phyloP scores from a whole-genome alignment of 768 basidiomycete species.

The Filobasidium floriforme region DNA sequence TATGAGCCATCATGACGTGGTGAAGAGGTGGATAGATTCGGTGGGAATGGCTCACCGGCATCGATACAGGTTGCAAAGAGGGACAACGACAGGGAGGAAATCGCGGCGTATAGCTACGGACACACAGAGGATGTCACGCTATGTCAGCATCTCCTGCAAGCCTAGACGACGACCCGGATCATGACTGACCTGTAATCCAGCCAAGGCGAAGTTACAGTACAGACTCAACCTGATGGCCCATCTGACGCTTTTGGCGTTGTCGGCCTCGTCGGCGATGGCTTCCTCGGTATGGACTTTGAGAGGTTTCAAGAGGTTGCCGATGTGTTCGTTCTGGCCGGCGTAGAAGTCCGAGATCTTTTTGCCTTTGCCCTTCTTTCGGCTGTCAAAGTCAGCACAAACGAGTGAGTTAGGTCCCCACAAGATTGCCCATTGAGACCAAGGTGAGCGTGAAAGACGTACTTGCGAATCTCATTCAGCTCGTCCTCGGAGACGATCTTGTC shows the following conservation, averaged over 20 bases:
- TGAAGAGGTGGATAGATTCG: too few relatives aligned
- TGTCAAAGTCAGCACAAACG: background rate
- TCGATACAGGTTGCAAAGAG: slow-evolving; percentile 85
- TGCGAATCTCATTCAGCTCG: slow-evolving; percentile 33
- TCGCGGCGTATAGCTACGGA: slow-evolving; percentile 74
- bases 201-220: slow-evolving; percentile 64
- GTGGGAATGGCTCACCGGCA: slow-evolving; percentile 52
- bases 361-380: slow-evolving; percentile 32
- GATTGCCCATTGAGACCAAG: background rate
- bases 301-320: slow-evolving; percentile 75
- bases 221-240: slow-evolving; percentile 81
- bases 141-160: slow-evolving; percentile 9
- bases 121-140: background rate
- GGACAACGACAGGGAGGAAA: slow-evolving; percentile 72
- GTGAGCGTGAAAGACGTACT: slow-evolving; percentile 26
- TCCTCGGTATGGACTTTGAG: slow-evolving; percentile 84
- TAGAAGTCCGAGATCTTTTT: slow-evolving; percentile 43
- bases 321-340: slow-evolving; percentile 56
- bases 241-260: slow-evolving; percentile 60
- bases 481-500: slow-evolving; percentile 35
- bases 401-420: too few relatives aligned
- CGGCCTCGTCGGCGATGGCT: slow-evolving; percentile 62
- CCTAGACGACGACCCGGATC: slow-evolving; percentile 5
- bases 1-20: slow-evolving; percentile 23
- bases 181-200: slow-evolving; percentile 58